These are phyloP conservation scores for Emergomyces pasteurianus DNA, from an alignment of 2,329 filamentous ascomycete genomes.

Conservation along the genomic window DNA sequence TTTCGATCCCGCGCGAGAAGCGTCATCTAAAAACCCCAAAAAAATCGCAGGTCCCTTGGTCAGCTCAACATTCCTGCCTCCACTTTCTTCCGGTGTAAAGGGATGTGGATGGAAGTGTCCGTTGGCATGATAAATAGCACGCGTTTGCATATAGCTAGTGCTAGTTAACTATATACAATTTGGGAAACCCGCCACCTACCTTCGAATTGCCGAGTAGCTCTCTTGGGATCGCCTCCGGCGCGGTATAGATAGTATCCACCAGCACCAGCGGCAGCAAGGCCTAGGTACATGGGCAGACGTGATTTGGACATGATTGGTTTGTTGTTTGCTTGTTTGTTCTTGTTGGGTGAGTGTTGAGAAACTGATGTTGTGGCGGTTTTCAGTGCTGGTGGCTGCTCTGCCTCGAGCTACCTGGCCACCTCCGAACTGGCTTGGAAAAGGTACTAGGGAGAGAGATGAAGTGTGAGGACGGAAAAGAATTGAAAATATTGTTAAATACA, in stretches of 20 bases:
- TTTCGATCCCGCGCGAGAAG: constrained; percentile 54
- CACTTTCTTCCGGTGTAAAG: background rate
- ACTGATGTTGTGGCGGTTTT: background rate
- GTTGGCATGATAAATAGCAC: background rate
- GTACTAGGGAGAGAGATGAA: background rate
- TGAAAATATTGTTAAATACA: background rate
- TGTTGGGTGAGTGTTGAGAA: background rate
- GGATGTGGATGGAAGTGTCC: background rate
- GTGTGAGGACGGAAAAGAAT: background rate
- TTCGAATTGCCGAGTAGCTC: constrained; percentile 77
- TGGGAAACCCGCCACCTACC: constrained; percentile 41
- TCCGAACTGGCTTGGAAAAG: background rate
- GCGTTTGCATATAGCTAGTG: background rate
- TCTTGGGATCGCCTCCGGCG: constrained; percentile 68
- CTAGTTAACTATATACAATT: background rate
- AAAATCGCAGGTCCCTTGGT: constrained; percentile 6
- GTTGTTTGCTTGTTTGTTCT: background rate
- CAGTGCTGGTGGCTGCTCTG: background rate
- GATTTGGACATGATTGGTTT: constrained; percentile 23
- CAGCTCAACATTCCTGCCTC: background rate
- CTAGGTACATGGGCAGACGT: constrained; percentile 26
- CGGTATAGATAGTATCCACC: constrained; percentile 85
- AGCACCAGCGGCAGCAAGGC: constrained; percentile 53
- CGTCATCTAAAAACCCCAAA: constrained; percentile 50
- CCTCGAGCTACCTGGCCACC: background rate